These are phyloP conservation scores for Diaporthe sp. DNA, from an alignment of 2,329 filamentous ascomycete species.

Conservation along the genomic window DNA sequence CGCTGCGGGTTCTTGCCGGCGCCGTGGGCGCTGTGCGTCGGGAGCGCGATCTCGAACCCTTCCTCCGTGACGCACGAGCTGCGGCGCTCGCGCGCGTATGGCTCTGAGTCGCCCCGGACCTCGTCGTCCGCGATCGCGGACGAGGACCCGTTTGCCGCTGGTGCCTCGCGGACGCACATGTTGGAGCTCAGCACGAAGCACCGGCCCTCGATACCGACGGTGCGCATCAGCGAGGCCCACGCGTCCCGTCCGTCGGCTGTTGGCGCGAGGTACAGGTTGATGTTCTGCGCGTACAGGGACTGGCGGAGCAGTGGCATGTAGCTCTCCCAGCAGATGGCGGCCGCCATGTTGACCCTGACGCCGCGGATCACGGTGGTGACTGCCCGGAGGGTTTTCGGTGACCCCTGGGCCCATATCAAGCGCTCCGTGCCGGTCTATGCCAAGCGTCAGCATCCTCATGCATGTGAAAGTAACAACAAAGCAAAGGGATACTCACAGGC, in stretches of 20 bases:
- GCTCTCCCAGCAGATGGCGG: conserved; percentile 97
- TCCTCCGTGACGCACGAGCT: conserved; percentile 62
- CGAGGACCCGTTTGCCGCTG: background rate
- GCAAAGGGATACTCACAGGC: conserved; percentile 71
- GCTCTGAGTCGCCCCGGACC: conserved; percentile 59
- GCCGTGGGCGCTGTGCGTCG: conserved; percentile 45
- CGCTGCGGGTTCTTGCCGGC: conserved; percentile 24
- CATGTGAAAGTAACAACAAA: conserved; percentile 19
- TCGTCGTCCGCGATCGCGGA: conserved; percentile 15
- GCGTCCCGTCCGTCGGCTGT: conserved; percentile 88
- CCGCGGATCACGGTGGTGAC: conserved; percentile 85
- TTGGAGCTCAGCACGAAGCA: conserved; percentile 90
- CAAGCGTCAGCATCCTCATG: conserved; percentile 16
- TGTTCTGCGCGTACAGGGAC: conserved; percentile 87
- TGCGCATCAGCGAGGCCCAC: conserved; percentile 87
- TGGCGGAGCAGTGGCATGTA: conserved; percentile 94
- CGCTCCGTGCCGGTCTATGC: conserved; percentile 81
- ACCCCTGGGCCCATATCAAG: conserved; percentile 90
- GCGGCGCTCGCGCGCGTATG: conserved; percentile 52
- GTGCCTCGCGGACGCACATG: conserved; percentile 75
- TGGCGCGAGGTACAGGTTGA: conserved; percentile 91
- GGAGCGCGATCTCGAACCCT: conserved; percentile 63
- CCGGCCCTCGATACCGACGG: conserved; percentile 83
- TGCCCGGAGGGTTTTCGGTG: conserved; percentile 82
- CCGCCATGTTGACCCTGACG: conserved; percentile 82